phyloP scores from a whole-genome alignment of 192 early-diverging fungal genomes.

The Rhizoclosmatium sp. region DNA sequence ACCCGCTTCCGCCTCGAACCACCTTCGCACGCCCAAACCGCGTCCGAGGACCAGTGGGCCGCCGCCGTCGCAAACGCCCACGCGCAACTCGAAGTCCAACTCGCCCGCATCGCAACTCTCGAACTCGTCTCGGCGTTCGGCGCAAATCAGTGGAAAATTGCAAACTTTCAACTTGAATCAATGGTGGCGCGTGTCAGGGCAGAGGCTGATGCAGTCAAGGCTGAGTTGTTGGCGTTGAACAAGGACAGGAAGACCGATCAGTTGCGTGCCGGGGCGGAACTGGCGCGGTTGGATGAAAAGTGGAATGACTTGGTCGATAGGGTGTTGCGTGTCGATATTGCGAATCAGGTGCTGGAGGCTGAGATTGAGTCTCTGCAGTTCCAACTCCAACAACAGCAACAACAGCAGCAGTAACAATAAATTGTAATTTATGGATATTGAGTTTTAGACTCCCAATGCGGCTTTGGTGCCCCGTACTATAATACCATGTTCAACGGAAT shows the following conservation, averaged over 20 bases:
- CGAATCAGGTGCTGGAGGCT: slow-evolving; percentile 39
- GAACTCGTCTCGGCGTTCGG: slow-evolving; percentile 58
- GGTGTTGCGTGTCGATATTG: slow-evolving; percentile 43
- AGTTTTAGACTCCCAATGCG: slow-evolving; percentile 30
- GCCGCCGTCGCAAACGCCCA: slow-evolving; percentile 53
- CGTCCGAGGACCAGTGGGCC: slow-evolving; percentile 38
- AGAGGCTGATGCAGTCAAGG: slow-evolving; percentile 31
- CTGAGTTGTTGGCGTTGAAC: slow-evolving; percentile 50
- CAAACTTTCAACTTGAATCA: slow-evolving; percentile 53
- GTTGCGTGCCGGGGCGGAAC: slow-evolving; percentile 41
- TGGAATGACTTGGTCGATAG: slow-evolving; percentile 43
- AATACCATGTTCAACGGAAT: slow-evolving; percentile 85
- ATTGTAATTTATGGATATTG: slow-evolving; percentile 7
- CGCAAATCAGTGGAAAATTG: slow-evolving; percentile 53
- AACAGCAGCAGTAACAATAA: not conserved
- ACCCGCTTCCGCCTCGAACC: slow-evolving; percentile 44
- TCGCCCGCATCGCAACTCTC: slow-evolving; percentile 52
- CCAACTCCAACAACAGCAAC: not conserved
- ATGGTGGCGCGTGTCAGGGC: slow-evolving; percentile 32
- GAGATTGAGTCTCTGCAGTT: slow-evolving; percentile 40
- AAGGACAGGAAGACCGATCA: slow-evolving; percentile 56
- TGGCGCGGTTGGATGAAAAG: slow-evolving; percentile 36
- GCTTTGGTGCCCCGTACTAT: slow-evolving; percentile 77
- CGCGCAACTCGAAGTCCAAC: slow-evolving; percentile 59
- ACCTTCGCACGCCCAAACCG: slow-evolving; percentile 19